Conservation (phyloP, 345 rosid species). For the Eutrema japonicum region DNA sequence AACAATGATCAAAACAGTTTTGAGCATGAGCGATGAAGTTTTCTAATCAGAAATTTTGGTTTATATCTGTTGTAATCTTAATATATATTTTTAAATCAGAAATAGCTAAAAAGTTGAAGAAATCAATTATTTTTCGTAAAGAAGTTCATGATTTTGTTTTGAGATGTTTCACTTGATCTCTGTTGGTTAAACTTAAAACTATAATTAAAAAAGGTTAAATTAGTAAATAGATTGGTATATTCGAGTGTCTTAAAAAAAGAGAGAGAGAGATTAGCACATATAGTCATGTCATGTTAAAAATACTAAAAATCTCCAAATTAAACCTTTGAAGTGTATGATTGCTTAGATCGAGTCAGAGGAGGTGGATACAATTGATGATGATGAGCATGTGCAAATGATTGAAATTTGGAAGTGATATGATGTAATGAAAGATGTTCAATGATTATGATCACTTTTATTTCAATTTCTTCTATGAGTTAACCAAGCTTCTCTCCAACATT, state of each 20-base stretch:
- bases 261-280: background rate
- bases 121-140: background rate
- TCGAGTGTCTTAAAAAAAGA: background rate
- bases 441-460: constrained; percentile 30
- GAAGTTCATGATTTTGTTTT: background rate
- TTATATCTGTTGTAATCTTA: constrained; percentile 30
- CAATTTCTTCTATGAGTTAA: constrained; percentile 19
- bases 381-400: constrained; percentile 42
- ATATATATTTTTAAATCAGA: background rate
- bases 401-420: constrained; percentile 25
- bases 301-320: background rate
- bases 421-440: constrained; percentile 38
- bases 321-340: background rate
- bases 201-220: background rate
- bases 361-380: constrained; percentile 40
- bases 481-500: constrained; percentile 2
- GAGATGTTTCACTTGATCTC: background rate
- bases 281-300: background rate
- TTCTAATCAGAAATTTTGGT: constrained; percentile 9
- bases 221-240: background rate
- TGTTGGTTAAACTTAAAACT: too few species aligned
- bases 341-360: constrained; percentile 41
- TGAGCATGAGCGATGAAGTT: constrained; percentile 10
- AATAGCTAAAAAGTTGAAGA: background rate
- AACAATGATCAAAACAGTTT: constrained; percentile 16